These are phyloP conservation scores for Gaertneriomyces semiglobifer DNA, from an alignment of 192 early-diverging fungal species.

Conservation along the genomic window DNA sequence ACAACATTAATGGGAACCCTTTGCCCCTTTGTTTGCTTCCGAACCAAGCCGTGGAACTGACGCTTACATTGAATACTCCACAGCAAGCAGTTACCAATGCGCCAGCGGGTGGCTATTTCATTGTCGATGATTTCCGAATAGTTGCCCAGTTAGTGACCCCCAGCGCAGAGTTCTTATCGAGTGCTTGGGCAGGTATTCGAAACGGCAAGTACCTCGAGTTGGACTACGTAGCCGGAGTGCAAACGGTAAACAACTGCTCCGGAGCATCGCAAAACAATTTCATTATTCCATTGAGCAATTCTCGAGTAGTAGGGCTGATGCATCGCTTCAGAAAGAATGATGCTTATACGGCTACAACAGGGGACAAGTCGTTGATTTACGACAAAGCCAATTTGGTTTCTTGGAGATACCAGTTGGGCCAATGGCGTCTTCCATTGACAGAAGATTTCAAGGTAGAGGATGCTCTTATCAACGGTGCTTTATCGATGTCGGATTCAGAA, in stretches of 20 bases:
- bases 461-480: background rate
- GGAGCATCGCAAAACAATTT: background rate
- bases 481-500: background rate
- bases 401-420: background rate
- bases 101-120: background rate
- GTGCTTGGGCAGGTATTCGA: background rate
- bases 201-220: background rate
- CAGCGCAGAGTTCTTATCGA: background rate
- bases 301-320: background rate
- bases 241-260: background rate
- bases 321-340: background rate
- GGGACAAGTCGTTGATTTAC: background rate
- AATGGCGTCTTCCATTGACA: background rate
- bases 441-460: background rate
- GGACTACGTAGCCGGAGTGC: background rate
- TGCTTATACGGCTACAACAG: background rate
- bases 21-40: background rate
- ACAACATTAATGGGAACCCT: background rate
- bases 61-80: background rate
- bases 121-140: background rate
- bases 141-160: background rate
- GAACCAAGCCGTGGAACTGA: background rate
- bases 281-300: background rate
- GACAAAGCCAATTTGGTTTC: background rate
- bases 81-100: conserved; percentile 1